Evolutionary conservation across 176 grass and related monocot genomes (phyloP).

Genomic region (Oryza glaberrima): DNA sequence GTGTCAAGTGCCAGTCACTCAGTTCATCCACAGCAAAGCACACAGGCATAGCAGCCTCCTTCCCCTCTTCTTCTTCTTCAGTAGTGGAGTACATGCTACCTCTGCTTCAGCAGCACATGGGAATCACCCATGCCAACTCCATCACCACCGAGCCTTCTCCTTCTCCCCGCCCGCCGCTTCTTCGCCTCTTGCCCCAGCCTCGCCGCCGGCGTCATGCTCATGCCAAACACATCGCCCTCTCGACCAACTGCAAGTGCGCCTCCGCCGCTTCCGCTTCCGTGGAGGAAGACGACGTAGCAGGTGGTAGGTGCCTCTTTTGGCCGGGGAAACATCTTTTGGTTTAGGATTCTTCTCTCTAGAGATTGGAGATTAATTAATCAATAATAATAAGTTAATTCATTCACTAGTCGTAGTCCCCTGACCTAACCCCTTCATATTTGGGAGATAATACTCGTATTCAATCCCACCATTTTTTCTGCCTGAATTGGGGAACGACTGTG

Average conservation of each 20-base stretch:
- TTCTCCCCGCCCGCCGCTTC: not conserved
- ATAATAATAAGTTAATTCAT: too few relatives aligned
- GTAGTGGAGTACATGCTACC: too few relatives aligned
- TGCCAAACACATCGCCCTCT: constrained; percentile 15
- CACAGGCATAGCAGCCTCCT: too few relatives aligned
- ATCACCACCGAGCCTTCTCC: not conserved
- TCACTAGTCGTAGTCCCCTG: too few relatives aligned
- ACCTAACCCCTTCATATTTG: constrained; percentile 8
- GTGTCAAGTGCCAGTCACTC: too few relatives aligned
- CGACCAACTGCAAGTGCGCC: not conserved
- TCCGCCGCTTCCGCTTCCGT: not conserved
- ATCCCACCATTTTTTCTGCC: not conserved
- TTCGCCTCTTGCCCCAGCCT: not conserved
- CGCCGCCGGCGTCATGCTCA: constrained; percentile 4
- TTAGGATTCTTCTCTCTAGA: not conserved
- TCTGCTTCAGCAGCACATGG: too few relatives aligned
- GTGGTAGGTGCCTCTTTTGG: not conserved
- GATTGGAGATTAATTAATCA: too few relatives aligned
- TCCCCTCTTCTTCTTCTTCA: too few relatives aligned
- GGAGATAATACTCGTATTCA: not conserved
- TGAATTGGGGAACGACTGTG: not conserved
- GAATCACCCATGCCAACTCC: not conserved
- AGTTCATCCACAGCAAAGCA: too few relatives aligned
- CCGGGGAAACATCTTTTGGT: not conserved
- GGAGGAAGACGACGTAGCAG: constrained; percentile 27